phyloP scores from a whole-genome alignment of 2,329 filamentous ascomycete species.

The Lachnellula subtilissima region DNA sequence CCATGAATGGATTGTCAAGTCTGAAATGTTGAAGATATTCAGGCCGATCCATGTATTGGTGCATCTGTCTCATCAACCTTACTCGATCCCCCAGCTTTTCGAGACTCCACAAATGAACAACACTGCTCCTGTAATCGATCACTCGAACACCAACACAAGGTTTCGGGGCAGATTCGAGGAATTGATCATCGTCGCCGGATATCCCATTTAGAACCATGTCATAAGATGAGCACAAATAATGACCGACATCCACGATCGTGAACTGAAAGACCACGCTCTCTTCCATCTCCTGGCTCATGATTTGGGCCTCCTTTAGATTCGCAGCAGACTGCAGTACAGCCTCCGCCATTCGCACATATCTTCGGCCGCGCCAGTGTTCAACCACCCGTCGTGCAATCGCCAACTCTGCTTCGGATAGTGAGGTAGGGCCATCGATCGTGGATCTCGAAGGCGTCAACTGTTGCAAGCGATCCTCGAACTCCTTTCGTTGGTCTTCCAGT shows the following conservation, averaged over 20 bases:
- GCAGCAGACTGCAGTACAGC: conserved; percentile 83
- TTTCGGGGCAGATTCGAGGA: conserved; percentile 75
- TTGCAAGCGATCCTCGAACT: conserved; percentile 79
- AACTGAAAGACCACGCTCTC: conserved; percentile 95
- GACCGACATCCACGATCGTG: conserved; percentile 81
- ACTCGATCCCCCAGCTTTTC: conserved; percentile 87
- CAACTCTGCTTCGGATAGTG: conserved; percentile 66
- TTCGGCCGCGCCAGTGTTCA: conserved; percentile 73
- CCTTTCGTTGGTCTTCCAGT: conserved; percentile 74
- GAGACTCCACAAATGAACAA: conserved; percentile 90
- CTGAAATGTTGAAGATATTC: conserved; percentile 93
- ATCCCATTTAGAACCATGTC: conserved; percentile 93
- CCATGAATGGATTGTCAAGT: conserved; percentile 87
- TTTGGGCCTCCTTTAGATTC: conserved; percentile 87
- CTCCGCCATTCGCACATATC: conserved; percentile 93
- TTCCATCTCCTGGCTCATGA: conserved; percentile 95
- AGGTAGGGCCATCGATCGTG: conserved; percentile 34
- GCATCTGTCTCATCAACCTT: conserved; percentile 90
- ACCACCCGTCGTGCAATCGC: conserved; percentile 62
- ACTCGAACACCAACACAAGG: conserved; percentile 88
- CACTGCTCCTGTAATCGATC: conserved; percentile 80
- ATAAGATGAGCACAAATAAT: conserved; percentile 87
- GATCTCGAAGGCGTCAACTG: conserved; percentile 62
- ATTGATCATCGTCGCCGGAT: conserved; percentile 73
- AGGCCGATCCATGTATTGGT: conserved; percentile 92